Base-by-base conservation (phyloP, 192 early-diverging fungal species). In the Entomortierella parvispora region DNA sequence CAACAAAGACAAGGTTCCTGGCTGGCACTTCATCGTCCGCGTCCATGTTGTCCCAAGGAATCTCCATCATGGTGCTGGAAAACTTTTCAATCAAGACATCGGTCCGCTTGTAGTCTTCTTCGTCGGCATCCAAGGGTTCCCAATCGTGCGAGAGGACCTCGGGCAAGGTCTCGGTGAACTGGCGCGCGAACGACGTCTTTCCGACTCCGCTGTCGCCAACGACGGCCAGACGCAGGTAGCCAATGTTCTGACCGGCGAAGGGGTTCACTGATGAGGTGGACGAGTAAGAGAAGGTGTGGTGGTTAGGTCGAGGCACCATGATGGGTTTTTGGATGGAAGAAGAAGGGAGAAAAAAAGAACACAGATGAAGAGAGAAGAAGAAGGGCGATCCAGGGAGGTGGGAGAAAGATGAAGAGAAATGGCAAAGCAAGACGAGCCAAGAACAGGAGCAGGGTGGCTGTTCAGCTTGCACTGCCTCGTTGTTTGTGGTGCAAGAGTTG, bases 41-140 rank as follows among this genome's bases (percentile, higher is more conserved):
- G 17, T 77, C 74, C 65, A 77, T 77, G 29, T 77, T 77, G 26
- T 77, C 74, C 74, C 74, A 77, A 14, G 74, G 74, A 46, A 77
- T 77, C 66, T 77, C 74, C 74, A 77, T 77, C 74, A 77, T 77
- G 12, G 74, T 77, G 43, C 74, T 77, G n/a, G 74, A 67, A 45
- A 58, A 77, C 61, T 63, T 63, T 68, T 77, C 74, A 2, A 59
- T 55, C 26, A 77, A 32, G 3, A 26, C 56, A 4, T 50, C 46
- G 8, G 74, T 77, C 17, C 48, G 74, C 11, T 4, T n/a, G 25
- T 77, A 68, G 18, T 77, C 72, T 6, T 68, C 52, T 0, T 62
- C 72, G 11, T 58, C 55, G 0, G 40, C 15, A 12, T 56, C 42
- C 28, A 31, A 1, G 1, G 52, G 52, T 9, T 56, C 65, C 74